phyloP scores from a whole-genome alignment of 768 basidiomycete species.

The Lentinus brumalis region DNA sequence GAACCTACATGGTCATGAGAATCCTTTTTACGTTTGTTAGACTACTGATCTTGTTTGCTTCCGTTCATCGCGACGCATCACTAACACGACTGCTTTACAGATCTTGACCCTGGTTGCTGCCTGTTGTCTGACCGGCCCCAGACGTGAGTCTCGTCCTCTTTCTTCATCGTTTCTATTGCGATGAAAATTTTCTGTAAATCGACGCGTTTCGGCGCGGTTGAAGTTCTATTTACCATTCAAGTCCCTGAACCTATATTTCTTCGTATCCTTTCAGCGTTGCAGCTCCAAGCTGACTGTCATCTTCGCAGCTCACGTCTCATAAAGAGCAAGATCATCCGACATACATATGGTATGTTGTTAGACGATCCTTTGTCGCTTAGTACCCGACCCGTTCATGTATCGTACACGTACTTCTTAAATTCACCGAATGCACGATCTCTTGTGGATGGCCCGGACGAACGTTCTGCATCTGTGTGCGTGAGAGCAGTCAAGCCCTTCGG shows the following conservation, averaged over 20 bases:
- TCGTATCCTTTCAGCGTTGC: not conserved
- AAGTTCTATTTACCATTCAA: slow-evolving; percentile 77
- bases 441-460: too few relatives aligned
- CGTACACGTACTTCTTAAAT: too few relatives aligned
- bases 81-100: not conserved
- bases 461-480: too few relatives aligned
- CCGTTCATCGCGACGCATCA: not conserved
- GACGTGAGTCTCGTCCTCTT: too few relatives aligned
- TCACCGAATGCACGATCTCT: not conserved
- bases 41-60: slow-evolving; percentile 2
- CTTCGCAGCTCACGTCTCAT: too few relatives aligned
- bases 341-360: too few relatives aligned
- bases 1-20: slow-evolving; percentile 55
- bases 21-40: slow-evolving; percentile 19
- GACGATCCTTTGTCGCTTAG: too few relatives aligned
- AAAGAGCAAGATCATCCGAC: not conserved
- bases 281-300: too few relatives aligned
- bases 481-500: too few relatives aligned
- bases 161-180: slow-evolving; percentile 24
- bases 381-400: not conserved
- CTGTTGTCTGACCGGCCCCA: too few relatives aligned
- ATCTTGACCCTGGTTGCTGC: not conserved
- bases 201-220: slow-evolving; percentile 62
- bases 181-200: slow-evolving; percentile 50
- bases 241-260: slow-evolving; percentile 56